Percentiles rank a stretch among this genome's conserved stretches.
phyloP scores from a whole-genome alignment of 2,329 filamentous ascomycete genomes.

The Fusarium tricinctum region DNA sequence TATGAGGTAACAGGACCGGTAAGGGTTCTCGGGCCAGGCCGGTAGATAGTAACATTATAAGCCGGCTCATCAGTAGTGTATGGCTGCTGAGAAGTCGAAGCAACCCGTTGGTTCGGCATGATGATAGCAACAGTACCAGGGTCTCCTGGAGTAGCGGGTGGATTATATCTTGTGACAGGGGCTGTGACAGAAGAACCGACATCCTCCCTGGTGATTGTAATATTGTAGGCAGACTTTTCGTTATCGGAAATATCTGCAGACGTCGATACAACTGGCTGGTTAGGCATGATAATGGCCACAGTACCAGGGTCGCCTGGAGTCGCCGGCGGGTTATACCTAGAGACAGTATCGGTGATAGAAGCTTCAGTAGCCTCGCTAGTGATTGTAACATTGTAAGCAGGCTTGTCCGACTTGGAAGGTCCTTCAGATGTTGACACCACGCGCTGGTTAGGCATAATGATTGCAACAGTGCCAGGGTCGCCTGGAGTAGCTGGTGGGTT shows the following conservation, averaged over 20 bases:
- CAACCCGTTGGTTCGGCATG: conserved; percentile 23
- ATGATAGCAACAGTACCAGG: conserved; percentile 33
- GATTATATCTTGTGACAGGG: conserved; percentile 21
- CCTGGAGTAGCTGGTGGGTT: not conserved
- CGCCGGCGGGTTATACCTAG: not conserved
- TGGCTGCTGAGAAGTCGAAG: not conserved
- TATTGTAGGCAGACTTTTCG: conserved; percentile 7
- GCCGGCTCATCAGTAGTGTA: conserved; percentile 5
- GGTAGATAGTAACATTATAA: conserved; percentile 28
- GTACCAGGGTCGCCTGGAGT: not conserved
- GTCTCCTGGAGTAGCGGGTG: conserved; percentile 23
- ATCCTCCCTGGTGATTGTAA: conserved; percentile 16
- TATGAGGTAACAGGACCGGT: conserved; percentile 36
- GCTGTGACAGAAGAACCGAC: conserved; percentile 1
- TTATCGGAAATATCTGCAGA: not conserved
- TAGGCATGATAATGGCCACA: not conserved
- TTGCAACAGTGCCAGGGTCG: not conserved
- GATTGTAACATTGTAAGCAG: conserved; percentile 24
- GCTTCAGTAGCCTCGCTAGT: conserved; percentile 7
- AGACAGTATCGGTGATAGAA: not conserved
- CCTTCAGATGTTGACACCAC: not conserved
- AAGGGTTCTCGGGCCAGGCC: conserved; percentile 26
- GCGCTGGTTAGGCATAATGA: not conserved
- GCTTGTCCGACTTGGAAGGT: not conserved
- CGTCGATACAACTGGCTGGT: not conserved